Evolutionary conservation across 1,139 yeast species (phyloP), one percentile per base, ranked within the genome.

Genomic region (Geotrichum phurueaensis): DNA sequence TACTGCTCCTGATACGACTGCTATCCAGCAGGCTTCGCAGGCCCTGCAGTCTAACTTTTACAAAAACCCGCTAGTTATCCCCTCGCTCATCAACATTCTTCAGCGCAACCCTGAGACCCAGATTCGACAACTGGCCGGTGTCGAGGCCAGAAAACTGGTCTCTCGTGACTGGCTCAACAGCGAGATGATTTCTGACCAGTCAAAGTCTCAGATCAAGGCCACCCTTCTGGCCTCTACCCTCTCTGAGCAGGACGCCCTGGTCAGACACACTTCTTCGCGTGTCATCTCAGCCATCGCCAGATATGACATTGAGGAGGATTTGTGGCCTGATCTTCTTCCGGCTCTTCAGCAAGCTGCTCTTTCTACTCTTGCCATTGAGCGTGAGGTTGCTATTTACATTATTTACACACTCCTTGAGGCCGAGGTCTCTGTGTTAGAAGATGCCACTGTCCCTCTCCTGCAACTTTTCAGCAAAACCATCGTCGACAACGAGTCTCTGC

Each of bases 221-320:
- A 80, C 94, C 29, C 75, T 92, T 69, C 80, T 94, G 68, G 81
- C 82, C 66, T 81, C 84, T 65, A 85, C 96, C 53, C 85, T 91
- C 74, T 79, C 80, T 58, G 88, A 85, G 72, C 76, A 78, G 60
- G 79, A 82, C 63, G 84, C 89, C 70, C 79, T 84, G 63, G 87
- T 92, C 64, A 85, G 97, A 76, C 98, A 94, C 76, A 85, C 96
- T 31, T 82, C 88, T 61, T 91, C 98, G 12, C 84, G 97, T 74
- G 89, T 92, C 61, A 85, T 94, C 66, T 86, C 97, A 36, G 86
- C 92, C 54, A 89, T 94, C 70, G 96, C 91, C 53, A 85, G 84
- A 66, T 75, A 79, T 60, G 98, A 94, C 72, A 78, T 91, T 66
- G 84, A 81, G 55, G 81, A 81, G 52, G 76, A 79, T 52, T 75